Evolutionary conservation across 768 basidiomycete genomes (phyloP), one percentile per base, ranked within the genome.

Genomic region (Mycena belliarum): DNA sequence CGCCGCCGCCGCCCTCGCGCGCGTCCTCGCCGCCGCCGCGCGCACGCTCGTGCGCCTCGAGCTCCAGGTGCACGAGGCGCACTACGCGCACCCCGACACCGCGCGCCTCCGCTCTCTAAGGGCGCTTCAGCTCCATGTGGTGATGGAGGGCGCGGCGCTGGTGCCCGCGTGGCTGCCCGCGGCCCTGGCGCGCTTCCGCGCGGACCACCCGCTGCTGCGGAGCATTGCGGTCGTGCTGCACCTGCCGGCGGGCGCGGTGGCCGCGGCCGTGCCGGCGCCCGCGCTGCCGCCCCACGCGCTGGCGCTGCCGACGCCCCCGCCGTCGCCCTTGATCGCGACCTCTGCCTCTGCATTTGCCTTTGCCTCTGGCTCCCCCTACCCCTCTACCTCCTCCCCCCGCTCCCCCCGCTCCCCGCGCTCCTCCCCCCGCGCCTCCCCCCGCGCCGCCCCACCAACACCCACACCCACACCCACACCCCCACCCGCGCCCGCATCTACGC

Each of bases 31-130:
- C 47, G 54, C 49, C 0, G 55, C 57, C 38, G 50, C 56, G 46
- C 25, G 16, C 29, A 61, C 50, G 1, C 47, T 61, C 23, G 60
- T 57, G 50, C 50, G 55, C 3, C 38, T 61, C 16, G 60, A 61
- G 11, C 11, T 61, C 8, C 60, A 61, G 26, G 33, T 47, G 23
- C 60, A 61, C 28, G 55, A 61, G 41, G 16, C 46, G 6, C 55
- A 57, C 28, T 41, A 7, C 38, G 28, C 35, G 24, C 38, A 38
- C n/a, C 32, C 44, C 25, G 49, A 48, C 54, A 35, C 35, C n/a
- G 21, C 55, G 23, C 49, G 44, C 20, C 46, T 61, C 14, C 33
- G 10, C 6, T 28, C 3, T 16, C 38, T 61, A 29, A 54, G 50
- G 26, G 28, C 37, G 16, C 11, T 61, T 20, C 44, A 52, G 20